Percentiles rank a stretch among this genome's conserved stretches.
Conservation (phyloP, 2,329 filamentous ascomycete genomes). For the Talaromyces sp. region DNA sequence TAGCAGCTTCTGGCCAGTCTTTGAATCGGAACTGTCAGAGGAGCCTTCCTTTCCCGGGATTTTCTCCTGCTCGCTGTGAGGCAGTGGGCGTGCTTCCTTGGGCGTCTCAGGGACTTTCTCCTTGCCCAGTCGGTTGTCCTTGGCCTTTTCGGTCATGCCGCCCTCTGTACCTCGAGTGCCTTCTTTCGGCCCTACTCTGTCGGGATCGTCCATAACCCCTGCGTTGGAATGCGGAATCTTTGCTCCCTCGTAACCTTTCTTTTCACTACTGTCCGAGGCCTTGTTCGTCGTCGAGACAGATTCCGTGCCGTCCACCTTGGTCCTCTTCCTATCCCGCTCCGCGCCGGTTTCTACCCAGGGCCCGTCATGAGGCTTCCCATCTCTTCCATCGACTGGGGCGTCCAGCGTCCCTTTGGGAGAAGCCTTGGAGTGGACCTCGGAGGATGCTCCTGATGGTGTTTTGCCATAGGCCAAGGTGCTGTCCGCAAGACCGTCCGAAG, state of each 20-base stretch:
- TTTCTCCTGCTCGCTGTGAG: constrained; percentile 74
- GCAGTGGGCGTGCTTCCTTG: constrained; percentile 77
- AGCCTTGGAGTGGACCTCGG: constrained; percentile 6
- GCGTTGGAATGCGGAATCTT: constrained; percentile 55
- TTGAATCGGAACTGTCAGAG: constrained; percentile 36
- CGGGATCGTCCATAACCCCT: constrained; percentile 89
- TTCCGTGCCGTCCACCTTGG: constrained; percentile 26
- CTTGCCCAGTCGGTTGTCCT: constrained; percentile 64
- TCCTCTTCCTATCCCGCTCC: constrained; percentile 42
- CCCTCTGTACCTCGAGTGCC: constrained; percentile 86
- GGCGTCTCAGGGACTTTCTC: constrained; percentile 75
- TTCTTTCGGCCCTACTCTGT: constrained; percentile 68
- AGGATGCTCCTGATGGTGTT: neutral
- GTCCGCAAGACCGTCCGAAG: constrained; percentile 2
- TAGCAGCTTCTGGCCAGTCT: constrained; percentile 37
- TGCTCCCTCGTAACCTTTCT: constrained; percentile 37
- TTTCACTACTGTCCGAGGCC: constrained; percentile 21
- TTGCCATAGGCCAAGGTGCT: constrained; percentile 3
- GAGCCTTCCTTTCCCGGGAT: constrained; percentile 41
- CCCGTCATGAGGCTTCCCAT: constrained; percentile 88
- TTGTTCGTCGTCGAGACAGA: constrained; percentile 15
- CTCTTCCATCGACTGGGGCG: constrained; percentile 84
- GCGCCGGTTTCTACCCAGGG: constrained; percentile 56
- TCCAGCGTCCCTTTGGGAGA: constrained; percentile 60
- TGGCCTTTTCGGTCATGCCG: constrained; percentile 82